phyloP scores from a whole-genome alignment of 2,329 filamentous ascomycete species.

The Dryadomyces quercivorus region DNA sequence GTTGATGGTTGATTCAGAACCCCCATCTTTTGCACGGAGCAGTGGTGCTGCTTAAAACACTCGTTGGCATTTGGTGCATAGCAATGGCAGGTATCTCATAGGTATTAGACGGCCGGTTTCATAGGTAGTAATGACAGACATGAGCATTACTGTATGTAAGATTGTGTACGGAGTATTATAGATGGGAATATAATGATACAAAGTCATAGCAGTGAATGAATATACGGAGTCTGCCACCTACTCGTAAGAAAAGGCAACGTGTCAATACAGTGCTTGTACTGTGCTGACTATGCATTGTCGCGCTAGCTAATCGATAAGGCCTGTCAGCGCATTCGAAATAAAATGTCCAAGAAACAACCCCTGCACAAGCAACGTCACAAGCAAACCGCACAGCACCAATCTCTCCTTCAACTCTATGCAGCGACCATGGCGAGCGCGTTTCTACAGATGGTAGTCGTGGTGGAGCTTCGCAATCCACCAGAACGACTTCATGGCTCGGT shows the following conservation, averaged over 20 bases:
- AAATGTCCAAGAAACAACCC: not conserved
- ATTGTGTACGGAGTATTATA: too few relatives aligned
- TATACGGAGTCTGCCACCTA: too few relatives aligned
- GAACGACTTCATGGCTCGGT: slow-evolving; percentile 59
- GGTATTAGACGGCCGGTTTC: not conserved
- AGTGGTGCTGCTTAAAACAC: not conserved
- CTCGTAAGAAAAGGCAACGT: too few relatives aligned
- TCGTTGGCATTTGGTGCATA: not conserved
- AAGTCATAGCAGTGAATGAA: too few relatives aligned
- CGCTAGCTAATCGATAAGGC: not conserved
- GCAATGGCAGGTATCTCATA: not conserved
- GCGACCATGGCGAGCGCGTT: slow-evolving; percentile 53
- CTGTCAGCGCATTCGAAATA: not conserved
- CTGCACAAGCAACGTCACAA: not conserved
- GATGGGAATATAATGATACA: too few relatives aligned
- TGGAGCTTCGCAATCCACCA: slow-evolving; percentile 44
- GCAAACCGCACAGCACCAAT: not conserved
- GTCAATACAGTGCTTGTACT: not conserved
- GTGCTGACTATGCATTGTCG: not conserved
- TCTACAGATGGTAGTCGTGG: slow-evolving; percentile 62
- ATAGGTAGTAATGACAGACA: too few relatives aligned
- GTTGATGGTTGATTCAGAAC: not conserved
- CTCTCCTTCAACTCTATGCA: not conserved
- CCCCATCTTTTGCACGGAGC: not conserved
- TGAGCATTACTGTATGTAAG: too few relatives aligned